Base-by-base conservation (phyloP, 345 rosid species). In the Gossypium ekmanianum region DNA sequence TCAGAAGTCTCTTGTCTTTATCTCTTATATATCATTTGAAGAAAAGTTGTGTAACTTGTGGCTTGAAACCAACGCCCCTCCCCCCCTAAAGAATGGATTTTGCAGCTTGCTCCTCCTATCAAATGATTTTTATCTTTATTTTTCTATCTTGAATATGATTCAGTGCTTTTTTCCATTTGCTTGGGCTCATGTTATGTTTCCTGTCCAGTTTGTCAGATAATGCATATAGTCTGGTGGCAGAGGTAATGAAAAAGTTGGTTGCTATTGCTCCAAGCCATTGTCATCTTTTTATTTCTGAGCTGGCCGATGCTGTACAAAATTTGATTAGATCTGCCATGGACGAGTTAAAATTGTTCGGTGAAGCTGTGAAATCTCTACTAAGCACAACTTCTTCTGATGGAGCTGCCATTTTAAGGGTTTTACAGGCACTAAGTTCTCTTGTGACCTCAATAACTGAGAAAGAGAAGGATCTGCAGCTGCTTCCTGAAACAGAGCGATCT, bases 221-320 rank as follows among this genome's bases (percentile, higher is more conserved):
- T 52, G 94, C 98, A 69, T 92, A 94, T 54, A 69, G 86, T 79
- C 94, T 89, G 65, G 97, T 91, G 67, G 97, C 94, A 11, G 98
- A 91, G 82, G 97, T 94, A 74, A 85, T 94, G 88, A 92, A 90
- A 80, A 94, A 88, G 83, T 77, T 94, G 83, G 98, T 94, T 72
- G 85, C 86, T 29, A 85, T 87, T 81, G 89, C 94, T 70, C 97
- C 97, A 48, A 82, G 80, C 75, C 97, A 92, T 84, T 87, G 95
- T 75, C 91, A 88, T 78, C 86, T 91, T 52, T 92, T 94, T 83
- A 86, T 91, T 22, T 88, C 83, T 43, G 97, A 94, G 90, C 87
- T 92, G 58, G 92, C 97, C 61, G 84, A 79, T 80, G 92, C 94
- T 51, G 87, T 92, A 22, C 92, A 85, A 75, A 90, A 80, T 74